Conservation (phyloP, 441 rosid species). For the Adansonia grandidieri region DNA sequence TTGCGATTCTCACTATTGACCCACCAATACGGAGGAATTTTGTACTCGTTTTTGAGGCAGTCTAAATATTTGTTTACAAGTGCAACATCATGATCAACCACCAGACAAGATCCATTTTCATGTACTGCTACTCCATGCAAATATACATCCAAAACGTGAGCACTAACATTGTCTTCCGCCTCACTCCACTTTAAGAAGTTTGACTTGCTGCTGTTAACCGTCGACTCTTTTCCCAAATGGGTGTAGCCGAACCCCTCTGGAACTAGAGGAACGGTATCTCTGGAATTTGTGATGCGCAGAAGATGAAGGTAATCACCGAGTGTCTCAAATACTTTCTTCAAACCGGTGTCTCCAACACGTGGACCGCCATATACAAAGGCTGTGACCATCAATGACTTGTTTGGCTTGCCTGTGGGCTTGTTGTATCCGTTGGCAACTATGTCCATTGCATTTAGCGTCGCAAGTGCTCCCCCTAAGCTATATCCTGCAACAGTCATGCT, state of each 20-base stretch:
- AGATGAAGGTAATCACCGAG: slow-evolving; percentile 15
- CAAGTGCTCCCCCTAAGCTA: slow-evolving; percentile 1
- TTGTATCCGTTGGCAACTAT: neutral
- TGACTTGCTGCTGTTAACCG: too few species aligned
- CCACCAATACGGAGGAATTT: slow-evolving; percentile 19
- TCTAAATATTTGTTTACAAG: slow-evolving; percentile 23
- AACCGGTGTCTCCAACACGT: slow-evolving; percentile 34
- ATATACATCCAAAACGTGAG: slow-evolving; percentile 23
- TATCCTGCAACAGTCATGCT: neutral
- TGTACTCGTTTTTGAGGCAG: neutral
- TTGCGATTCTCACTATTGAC: neutral
- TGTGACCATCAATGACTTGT: neutral
- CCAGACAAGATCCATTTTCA: neutral
- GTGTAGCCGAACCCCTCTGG: neutral
- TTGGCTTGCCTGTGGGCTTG: neutral
- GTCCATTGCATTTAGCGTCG: neutral
- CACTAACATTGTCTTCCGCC: neutral
- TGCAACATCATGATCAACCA: slow-evolving; percentile 7
- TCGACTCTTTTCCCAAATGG: too few species aligned
- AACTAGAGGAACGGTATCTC: slow-evolving; percentile 19
- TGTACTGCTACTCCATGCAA: slow-evolving; percentile 32
- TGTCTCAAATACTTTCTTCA: slow-evolving; percentile 4
- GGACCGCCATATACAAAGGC: slow-evolving; percentile 34
- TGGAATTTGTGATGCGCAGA: neutral
- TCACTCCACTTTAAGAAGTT: too few species aligned